These are phyloP conservation scores for Fusarium agapanthi DNA, from an alignment of 2,329 filamentous ascomycete genomes.

Conservation along the genomic window DNA sequence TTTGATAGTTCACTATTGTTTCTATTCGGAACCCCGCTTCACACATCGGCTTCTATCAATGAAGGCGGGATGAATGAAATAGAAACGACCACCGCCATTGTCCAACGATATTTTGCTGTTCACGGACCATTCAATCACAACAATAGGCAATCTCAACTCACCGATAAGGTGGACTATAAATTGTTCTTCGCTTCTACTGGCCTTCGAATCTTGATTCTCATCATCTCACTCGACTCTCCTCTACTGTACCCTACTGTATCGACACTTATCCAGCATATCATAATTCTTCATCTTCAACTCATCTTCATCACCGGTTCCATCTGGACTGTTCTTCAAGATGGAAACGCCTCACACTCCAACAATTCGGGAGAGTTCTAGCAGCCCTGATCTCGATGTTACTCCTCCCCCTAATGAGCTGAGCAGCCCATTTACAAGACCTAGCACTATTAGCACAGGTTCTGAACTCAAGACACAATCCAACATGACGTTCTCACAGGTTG, in stretches of 20 bases:
- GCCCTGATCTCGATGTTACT: slow-evolving; percentile 7
- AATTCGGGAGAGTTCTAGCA: slow-evolving; percentile 20
- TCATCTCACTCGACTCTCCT: not conserved
- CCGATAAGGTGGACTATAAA: slow-evolving; percentile 13
- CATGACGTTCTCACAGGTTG: not conserved
- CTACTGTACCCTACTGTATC: not conserved
- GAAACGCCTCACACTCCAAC: slow-evolving; percentile 7
- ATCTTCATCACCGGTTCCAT: not conserved
- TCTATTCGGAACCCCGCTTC: not conserved
- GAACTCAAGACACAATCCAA: not conserved
- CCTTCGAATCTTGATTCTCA: slow-evolving; percentile 23
- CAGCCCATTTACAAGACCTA: slow-evolving; percentile 25
- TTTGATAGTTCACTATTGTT: not conserved
- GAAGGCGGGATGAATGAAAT: slow-evolving; percentile 9
- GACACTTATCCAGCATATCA: not conserved
- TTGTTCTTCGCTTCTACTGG: not conserved
- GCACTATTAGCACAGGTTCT: not conserved
- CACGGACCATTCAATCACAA: not conserved
- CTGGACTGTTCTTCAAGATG: slow-evolving; percentile 8
- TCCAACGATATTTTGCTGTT: not conserved
- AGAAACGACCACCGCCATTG: slow-evolving; percentile 15
- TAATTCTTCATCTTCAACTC: not conserved
- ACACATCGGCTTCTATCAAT: slow-evolving; percentile 1
- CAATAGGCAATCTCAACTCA: slow-evolving; percentile 16
- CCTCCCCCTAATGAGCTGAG: slow-evolving; percentile 6